A percentile compares a stretch with the other conserved stretches of the same genome.
phyloP scores from a whole-genome alignment of 495 filamentous ascomycete species.

The Staphylotrichum tortipilum region DNA sequence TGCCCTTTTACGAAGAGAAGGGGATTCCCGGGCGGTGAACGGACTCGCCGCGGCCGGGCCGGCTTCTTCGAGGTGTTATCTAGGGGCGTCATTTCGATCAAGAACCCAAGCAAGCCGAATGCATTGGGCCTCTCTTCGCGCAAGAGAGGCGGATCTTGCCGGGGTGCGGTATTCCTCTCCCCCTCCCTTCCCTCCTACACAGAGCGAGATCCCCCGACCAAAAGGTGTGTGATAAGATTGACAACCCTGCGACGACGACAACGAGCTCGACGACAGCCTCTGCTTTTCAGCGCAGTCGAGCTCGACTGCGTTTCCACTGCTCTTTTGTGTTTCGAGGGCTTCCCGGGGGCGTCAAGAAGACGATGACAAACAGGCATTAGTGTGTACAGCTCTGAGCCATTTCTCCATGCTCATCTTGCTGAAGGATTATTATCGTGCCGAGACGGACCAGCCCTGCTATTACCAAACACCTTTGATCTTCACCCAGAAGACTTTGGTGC shows the following conservation, averaged over 20 bases:
- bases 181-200: too few relatives aligned
- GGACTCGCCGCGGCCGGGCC: conserved; percentile 15
- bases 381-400: conserved; percentile 92
- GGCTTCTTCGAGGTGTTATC: conserved; percentile 30
- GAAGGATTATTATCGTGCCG: conserved; percentile 99
- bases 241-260: not conserved
- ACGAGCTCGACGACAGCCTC: not conserved
- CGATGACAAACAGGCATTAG: conserved; percentile 80
- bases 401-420: conserved; percentile 66
- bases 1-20: conserved; percentile 27
- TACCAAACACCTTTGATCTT: conserved; percentile 81
- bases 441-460: conserved; percentile 68
- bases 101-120: conserved; percentile 23
- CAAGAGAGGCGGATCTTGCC: conserved; percentile 16
- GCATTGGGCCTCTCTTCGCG: conserved; percentile 22
- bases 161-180: conserved; percentile 9
- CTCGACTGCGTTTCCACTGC: not conserved
- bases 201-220: too few relatives aligned
- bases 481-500: conserved; percentile 58
- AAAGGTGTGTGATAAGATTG: conserved; percentile 3
- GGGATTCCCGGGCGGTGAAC: conserved; percentile 20
- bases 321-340: not conserved
- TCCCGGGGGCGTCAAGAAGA: not conserved
- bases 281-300: not conserved
- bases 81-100: conserved; percentile 23